Percentiles rank a stretch among this genome's conserved stretches.
Conservation (phyloP, 352 stramenopile species). For the Phytophthora parvispora region DNA sequence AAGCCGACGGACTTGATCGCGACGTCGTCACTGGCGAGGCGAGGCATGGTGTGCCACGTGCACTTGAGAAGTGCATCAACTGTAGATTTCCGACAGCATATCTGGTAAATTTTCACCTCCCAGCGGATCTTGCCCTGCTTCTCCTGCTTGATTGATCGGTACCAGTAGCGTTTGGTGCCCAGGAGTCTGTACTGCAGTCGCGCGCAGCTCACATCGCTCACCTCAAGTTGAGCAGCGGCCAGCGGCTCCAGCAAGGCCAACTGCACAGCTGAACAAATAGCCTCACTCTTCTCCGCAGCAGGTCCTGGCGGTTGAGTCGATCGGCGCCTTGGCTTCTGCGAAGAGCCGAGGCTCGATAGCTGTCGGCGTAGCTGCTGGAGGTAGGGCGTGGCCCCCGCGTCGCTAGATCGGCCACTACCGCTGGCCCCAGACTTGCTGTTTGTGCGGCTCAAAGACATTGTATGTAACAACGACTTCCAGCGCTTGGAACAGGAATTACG, state of each 20-base stretch:
- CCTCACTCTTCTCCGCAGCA: conserved; percentile 32
- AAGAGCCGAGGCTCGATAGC: conserved; percentile 25
- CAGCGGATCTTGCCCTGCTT: conserved; percentile 64
- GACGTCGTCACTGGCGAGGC: conserved; percentile 55
- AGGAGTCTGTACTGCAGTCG: conserved; percentile 71
- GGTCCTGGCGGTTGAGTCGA: conserved; percentile 20
- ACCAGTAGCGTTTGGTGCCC: conserved; percentile 77
- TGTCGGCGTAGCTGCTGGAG: conserved; percentile 21
- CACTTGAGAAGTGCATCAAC: conserved; percentile 21
- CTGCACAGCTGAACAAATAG: conserved; percentile 25
- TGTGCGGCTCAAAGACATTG: conserved; percentile 23
- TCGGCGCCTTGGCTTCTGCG: conserved; percentile 7
- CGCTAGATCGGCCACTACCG: not conserved
- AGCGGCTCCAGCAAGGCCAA: conserved; percentile 20
- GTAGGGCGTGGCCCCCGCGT: conserved; percentile 24
- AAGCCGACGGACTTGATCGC: conserved; percentile 55
- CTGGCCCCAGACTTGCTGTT: conserved; percentile 16
- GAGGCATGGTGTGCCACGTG: conserved; percentile 49
- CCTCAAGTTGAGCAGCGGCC: conserved; percentile 23
- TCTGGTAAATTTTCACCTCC: conserved; percentile 69
- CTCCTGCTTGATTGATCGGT: conserved; percentile 72
- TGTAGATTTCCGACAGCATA: conserved; percentile 57
- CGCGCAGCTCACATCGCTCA: conserved; percentile 61
- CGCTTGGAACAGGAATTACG: not conserved
- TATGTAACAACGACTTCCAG: not conserved